Percentiles rank a stretch among this genome's conserved stretches.
Conservation (phyloP, 257 asterid genomes). For the Solanum chmielewskii region DNA sequence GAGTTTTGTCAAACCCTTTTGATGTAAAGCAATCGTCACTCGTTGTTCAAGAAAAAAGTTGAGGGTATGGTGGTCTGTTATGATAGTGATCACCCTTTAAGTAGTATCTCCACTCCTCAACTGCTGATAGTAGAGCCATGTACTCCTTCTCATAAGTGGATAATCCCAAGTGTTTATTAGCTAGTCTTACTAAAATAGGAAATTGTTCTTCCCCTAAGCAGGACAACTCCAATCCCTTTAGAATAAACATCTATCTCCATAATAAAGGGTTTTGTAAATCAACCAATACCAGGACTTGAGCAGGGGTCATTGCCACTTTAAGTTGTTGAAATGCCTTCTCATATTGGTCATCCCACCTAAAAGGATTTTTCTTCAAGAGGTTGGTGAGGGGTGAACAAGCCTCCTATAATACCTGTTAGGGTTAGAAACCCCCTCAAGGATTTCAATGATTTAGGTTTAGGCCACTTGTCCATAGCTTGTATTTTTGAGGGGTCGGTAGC, state of each 20-base stretch:
- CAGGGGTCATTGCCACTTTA: background rate
- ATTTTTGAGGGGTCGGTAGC: background rate
- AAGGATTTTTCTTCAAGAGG: background rate
- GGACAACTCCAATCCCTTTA: background rate
- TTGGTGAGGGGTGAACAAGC: background rate
- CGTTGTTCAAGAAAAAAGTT: background rate
- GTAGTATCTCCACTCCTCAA: background rate
- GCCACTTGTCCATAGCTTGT: background rate
- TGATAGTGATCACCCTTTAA: background rate
- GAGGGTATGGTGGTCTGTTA: background rate
- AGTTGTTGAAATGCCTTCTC: background rate
- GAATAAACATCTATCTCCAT: background rate
- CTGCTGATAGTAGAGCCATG: background rate
- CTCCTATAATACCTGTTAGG: background rate
- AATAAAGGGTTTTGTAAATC: background rate
- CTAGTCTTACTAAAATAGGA: background rate
- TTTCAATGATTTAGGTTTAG: background rate
- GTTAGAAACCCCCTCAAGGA: background rate
- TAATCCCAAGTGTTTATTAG: background rate
- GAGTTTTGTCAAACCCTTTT: background rate
- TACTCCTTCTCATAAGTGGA: background rate
- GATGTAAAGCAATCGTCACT: background rate
- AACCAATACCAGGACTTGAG: background rate
- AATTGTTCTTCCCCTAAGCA: background rate
- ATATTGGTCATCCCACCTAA: background rate